phyloP scores from a whole-genome alignment of 345 rosid genomes.

The Anacardium occidentale region DNA sequence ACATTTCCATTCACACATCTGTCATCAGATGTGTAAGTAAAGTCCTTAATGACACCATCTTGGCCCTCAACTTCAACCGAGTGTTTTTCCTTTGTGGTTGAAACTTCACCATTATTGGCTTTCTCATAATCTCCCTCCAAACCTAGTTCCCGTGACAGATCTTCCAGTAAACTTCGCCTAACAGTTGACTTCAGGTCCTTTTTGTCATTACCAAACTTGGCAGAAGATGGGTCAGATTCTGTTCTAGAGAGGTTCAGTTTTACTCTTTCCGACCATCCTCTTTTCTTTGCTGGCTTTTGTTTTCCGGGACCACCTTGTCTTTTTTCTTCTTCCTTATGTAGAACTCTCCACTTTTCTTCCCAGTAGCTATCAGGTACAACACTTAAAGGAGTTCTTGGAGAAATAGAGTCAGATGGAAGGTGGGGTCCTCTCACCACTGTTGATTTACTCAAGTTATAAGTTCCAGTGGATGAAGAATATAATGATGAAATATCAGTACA shows the following conservation, averaged over 20 bases:
- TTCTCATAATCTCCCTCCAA: conserved; percentile 44
- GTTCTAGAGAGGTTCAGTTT: conserved; percentile 57
- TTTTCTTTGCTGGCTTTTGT: conserved; percentile 42
- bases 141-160: conserved; percentile 62
- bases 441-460: conserved; percentile 41
- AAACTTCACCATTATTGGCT: conserved; percentile 24
- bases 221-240: conserved; percentile 67
- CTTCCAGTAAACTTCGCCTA: conserved; percentile 65
- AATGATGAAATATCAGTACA: conserved; percentile 39
- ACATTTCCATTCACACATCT: conserved; percentile 40
- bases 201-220: conserved; percentile 32
- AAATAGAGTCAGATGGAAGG: conserved; percentile 50
- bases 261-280: conserved; percentile 74
- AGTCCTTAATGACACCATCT: conserved; percentile 28
- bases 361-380: conserved; percentile 79
- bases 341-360: conserved; percentile 92
- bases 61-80: conserved; percentile 30
- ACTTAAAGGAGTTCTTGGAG: conserved; percentile 60
- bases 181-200: conserved; percentile 41
- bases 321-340: conserved; percentile 66
- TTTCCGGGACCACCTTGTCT: conserved; percentile 40
- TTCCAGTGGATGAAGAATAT: conserved; percentile 25
- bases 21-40: conserved; percentile 39
- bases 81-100: conserved; percentile 22
- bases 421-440: conserved; percentile 44